Conservation (phyloP, 2,329 filamentous ascomycete species). For the Alternaria novae-zelandiae region DNA sequence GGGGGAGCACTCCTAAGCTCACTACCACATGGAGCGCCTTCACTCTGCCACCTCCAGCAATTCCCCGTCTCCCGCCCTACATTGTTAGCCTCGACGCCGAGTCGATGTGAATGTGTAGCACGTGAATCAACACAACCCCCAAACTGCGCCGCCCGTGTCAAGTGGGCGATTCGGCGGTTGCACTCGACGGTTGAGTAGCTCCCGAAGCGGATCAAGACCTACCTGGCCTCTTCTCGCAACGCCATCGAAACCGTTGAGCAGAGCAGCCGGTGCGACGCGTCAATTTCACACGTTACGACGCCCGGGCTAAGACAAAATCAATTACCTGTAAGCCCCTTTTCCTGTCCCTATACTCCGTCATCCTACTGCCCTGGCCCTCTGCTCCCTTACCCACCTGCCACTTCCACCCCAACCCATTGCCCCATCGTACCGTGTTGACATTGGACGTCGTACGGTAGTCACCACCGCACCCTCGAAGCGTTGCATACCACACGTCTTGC, state of each 20-base stretch:
- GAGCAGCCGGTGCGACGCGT: conserved; percentile 17
- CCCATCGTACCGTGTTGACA: not conserved
- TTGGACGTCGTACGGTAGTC: not conserved
- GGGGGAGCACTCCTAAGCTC: conserved; percentile 23
- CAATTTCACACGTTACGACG: conserved; percentile 4
- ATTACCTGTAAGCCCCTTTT: conserved; percentile 16
- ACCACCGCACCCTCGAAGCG: not conserved
- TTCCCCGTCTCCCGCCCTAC: conserved; percentile 10
- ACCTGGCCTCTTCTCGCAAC: conserved; percentile 31
- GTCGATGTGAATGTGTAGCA: conserved; percentile 2
- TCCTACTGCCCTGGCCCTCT: not conserved
- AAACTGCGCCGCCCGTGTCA: not conserved
- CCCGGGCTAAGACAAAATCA: conserved; percentile 11
- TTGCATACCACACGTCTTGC: not conserved
- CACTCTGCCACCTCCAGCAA: conserved; percentile 26
- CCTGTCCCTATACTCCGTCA: conserved; percentile 12
- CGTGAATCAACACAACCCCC: not conserved
- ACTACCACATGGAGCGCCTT: conserved; percentile 31
- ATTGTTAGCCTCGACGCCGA: conserved; percentile 8
- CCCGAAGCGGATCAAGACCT: conserved; percentile 25
- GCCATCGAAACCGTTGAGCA: conserved; percentile 7
- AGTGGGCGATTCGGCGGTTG: conserved; percentile 11
- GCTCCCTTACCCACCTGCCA: not conserved
- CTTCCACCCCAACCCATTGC: not conserved
- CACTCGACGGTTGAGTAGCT: conserved; percentile 23